These are phyloP conservation scores for Chaetomium cochliodes DNA, from an alignment of 495 filamentous ascomycete genomes.

Conservation along the genomic window DNA sequence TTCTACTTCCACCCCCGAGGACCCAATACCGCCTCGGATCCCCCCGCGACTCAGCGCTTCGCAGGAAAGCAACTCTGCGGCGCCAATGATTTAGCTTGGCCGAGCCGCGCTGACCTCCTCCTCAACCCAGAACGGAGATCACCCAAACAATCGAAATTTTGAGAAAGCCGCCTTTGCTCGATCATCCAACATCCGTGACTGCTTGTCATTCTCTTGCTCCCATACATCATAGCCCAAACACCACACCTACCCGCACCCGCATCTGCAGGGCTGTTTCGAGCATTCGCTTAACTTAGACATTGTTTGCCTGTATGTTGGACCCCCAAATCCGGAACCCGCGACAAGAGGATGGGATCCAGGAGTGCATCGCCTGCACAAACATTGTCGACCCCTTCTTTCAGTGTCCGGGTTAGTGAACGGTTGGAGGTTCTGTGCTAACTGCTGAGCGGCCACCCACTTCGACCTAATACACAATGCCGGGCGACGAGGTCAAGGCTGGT, in stretches of 20 bases:
- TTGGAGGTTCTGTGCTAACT: constrained; percentile 7
- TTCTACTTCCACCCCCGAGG: too few relatives aligned
- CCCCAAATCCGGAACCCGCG: constrained; percentile 13
- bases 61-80: constrained; percentile 16
- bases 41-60: constrained; percentile 6
- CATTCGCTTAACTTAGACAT: constrained; percentile 5
- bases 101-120: constrained; percentile 10
- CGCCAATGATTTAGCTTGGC: constrained; percentile 15
- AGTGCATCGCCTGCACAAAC: constrained; percentile 9
- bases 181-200: neutral
- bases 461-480: constrained; percentile 27
- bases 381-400: neutral
- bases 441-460: constrained; percentile 9
- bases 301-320: constrained; percentile 25
- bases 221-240: neutral
- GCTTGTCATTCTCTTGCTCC: neutral
- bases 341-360: neutral
- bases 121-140: neutral
- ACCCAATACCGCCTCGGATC: neutral
- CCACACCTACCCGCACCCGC: constrained; percentile 5
- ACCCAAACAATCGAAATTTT: constrained; percentile 1
- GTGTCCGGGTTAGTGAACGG: neutral
- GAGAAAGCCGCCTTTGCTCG: neutral
- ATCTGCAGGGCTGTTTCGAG: constrained; percentile 10
- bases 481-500: constrained; percentile 30